phyloP scores from a whole-genome alignment of 2,329 filamentous ascomycete genomes.

The Fusarium foetens region DNA sequence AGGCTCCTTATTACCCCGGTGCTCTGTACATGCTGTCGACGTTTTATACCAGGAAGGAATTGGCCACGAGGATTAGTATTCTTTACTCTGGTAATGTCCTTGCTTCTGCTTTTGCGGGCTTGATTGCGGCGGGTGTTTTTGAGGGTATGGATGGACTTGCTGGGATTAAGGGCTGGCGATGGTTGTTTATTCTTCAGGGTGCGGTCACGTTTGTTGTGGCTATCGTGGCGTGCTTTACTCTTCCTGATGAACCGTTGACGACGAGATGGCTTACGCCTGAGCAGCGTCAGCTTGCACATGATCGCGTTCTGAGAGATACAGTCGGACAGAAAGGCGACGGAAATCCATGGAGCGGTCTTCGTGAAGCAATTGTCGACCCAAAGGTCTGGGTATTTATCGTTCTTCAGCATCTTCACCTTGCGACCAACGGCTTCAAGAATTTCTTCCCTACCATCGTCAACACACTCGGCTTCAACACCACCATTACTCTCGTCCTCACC shows the following conservation, averaged over 20 bases:
- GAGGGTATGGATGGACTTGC: conserved; percentile 43
- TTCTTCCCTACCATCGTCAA: conserved; percentile 53
- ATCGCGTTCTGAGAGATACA: conserved; percentile 49
- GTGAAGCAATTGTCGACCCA: conserved; percentile 35
- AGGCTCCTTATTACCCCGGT: conserved; percentile 54
- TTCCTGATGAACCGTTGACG: conserved; percentile 53
- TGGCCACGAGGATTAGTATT: conserved; percentile 56
- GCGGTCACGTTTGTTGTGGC: conserved; percentile 43
- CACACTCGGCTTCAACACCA: conserved; percentile 58
- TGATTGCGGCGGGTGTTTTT: conserved; percentile 58
- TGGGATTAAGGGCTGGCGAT: conserved; percentile 47
- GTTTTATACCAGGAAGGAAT: conserved; percentile 64
- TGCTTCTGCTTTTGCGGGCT: conserved; percentile 54
- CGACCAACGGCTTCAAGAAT: conserved; percentile 48
- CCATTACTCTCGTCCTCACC: conserved; percentile 60
- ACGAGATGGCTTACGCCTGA: conserved; percentile 52
- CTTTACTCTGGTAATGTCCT: conserved; percentile 56
- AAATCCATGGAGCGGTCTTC: conserved; percentile 16
- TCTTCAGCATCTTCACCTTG: conserved; percentile 29
- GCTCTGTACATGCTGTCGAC: conserved; percentile 57
- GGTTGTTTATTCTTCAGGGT: conserved; percentile 49
- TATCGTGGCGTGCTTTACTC: conserved; percentile 47
- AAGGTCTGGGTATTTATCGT: conserved; percentile 44
- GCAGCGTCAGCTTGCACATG: conserved; percentile 55
- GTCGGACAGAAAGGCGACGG: conserved; percentile 32